Evolutionary conservation across 2,329 filamentous ascomycete genomes (phyloP).

Genomic region (Pezicula carpinea): DNA sequence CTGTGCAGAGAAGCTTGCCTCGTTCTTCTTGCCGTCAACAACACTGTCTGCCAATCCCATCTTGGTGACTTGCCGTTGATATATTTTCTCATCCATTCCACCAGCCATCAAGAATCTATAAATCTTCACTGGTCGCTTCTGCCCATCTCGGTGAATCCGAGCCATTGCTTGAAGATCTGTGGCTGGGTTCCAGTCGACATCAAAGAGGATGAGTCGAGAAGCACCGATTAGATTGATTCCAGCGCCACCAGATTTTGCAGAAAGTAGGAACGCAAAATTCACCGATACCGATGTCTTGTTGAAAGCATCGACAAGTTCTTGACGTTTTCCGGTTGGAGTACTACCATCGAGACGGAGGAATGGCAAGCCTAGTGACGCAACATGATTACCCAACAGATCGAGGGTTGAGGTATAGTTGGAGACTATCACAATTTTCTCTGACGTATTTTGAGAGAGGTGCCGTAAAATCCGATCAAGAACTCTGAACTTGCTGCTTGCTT

Average conservation of each 20-base stretch:
- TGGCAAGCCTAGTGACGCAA: constrained; percentile 53
- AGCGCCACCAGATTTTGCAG: constrained; percentile 66
- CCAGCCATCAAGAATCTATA: constrained; percentile 66
- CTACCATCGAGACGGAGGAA: constrained; percentile 67
- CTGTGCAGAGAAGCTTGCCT: constrained; percentile 58
- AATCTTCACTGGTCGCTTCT: constrained; percentile 62
- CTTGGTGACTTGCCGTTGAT: constrained; percentile 68
- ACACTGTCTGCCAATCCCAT: constrained; percentile 66
- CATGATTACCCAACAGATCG: constrained; percentile 58
- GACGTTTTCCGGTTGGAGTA: constrained; percentile 59
- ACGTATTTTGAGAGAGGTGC: constrained; percentile 52
- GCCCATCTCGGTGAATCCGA: constrained; percentile 67
- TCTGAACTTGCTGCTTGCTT: constrained; percentile 60
- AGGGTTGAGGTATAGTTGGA: constrained; percentile 73
- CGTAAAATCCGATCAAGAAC: constrained; percentile 63
- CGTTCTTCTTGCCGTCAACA: constrained; percentile 59
- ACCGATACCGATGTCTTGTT: constrained; percentile 52
- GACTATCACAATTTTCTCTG: constrained; percentile 70
- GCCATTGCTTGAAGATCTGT: constrained; percentile 73
- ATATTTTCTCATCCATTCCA: constrained; percentile 70
- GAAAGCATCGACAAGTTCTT: constrained; percentile 65
- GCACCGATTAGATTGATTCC: constrained; percentile 69
- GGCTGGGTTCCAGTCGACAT: constrained; percentile 73
- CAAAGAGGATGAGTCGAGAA: constrained; percentile 65
- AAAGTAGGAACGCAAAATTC: constrained; percentile 66